Base-by-base conservation (phyloP, 2,329 filamentous ascomycete species). In the Calonectria hongkongensis region DNA sequence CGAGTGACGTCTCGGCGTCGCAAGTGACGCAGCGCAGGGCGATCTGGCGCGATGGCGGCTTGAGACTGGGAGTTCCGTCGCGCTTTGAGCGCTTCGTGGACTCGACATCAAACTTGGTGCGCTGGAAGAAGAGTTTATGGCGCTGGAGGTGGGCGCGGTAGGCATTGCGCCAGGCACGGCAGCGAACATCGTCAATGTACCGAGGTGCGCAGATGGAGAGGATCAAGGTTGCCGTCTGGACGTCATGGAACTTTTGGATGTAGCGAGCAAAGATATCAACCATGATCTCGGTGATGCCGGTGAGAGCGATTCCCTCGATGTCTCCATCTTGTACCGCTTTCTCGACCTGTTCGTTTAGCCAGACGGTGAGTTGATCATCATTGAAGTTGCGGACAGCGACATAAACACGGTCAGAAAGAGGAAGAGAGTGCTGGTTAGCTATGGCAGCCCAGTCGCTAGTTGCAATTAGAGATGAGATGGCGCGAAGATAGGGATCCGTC, bases 11-110 rank as follows among this genome's bases (percentile, higher is more conserved):
- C 80, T 91, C 88, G 41, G 89, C 88, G 78, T 94, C 92, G 84
- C 94, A 97, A 84, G 94, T 94, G 60, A 93, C 89, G 84, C 94
- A 97, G 58, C 94, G 91, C 62, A 97, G 89, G 5, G 93, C 91
- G 66, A 96, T 90, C 83, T 95, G 94, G 39, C 92, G 87, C 2
- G 90, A 91, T 0, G 92, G 89, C 1, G 92, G 89, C 67, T 76
- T 80, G 69, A 81, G 79, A 48, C 72, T 78, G 21, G 79, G 79
- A 8, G 82, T 75, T 48, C 93, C 93, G 66, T 92, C 89, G 66
- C 90, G 90, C 70, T 92, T 91, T 76, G 92, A 93, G 76, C 90
- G 90, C 75, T 92, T 91, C 28, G 93, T 94, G 79, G 94, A 94
- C 81, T 94, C 92, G 73, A 94, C 93, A 76, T 94, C 93, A 83